Evolutionary conservation across 768 basidiomycete species (phyloP).

Genomic region (Lactifluus pinguis): DNA sequence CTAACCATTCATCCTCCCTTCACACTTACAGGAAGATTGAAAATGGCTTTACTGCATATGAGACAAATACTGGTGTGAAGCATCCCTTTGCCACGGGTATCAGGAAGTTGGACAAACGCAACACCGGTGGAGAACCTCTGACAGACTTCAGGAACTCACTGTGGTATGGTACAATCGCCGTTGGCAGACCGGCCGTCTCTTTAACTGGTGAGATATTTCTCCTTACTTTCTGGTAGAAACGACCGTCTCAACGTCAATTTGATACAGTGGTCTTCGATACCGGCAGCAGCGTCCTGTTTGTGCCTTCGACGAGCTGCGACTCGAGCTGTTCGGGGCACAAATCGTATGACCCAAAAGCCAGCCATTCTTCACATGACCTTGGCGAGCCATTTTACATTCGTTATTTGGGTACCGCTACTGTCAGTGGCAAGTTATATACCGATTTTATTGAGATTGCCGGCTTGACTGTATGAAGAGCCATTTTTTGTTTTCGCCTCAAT

Average conservation of each 20-base stretch:
- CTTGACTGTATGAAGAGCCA: slow-evolving; percentile 9
- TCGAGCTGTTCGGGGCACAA: slow-evolving; percentile 23
- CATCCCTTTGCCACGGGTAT: slow-evolving; percentile 1
- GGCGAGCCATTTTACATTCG: slow-evolving; percentile 24
- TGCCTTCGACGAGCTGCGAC: slow-evolving; percentile 27
- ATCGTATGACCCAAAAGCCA: background rate
- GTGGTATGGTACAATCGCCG: slow-evolving; percentile 16
- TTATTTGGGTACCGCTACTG: slow-evolving; percentile 31
- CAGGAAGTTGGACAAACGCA: background rate
- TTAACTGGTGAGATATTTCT: slow-evolving; percentile 6
- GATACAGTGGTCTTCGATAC: slow-evolving; percentile 36
- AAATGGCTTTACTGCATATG: slow-evolving; percentile 4
- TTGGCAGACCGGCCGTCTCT: slow-evolving; percentile 16
- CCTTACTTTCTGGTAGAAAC: background rate
- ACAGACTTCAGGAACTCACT: background rate
- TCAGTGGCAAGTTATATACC: slow-evolving; percentile 32
- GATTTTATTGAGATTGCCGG: slow-evolving; percentile 37
- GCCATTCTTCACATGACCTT: slow-evolving; percentile 21
- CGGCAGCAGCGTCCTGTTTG: slow-evolving; percentile 26
- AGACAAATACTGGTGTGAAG: slow-evolving; percentile 13
- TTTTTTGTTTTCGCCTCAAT: background rate
- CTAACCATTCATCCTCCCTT: background rate
- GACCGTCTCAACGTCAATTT: background rate
- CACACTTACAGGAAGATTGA: slow-evolving; percentile 11
- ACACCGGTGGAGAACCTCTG: background rate